A percentile compares a stretch with the other conserved stretches of the same genome.
These are phyloP conservation scores for Melastoma candidum DNA, from an alignment of 441 rosid genomes.

Conservation along the genomic window DNA sequence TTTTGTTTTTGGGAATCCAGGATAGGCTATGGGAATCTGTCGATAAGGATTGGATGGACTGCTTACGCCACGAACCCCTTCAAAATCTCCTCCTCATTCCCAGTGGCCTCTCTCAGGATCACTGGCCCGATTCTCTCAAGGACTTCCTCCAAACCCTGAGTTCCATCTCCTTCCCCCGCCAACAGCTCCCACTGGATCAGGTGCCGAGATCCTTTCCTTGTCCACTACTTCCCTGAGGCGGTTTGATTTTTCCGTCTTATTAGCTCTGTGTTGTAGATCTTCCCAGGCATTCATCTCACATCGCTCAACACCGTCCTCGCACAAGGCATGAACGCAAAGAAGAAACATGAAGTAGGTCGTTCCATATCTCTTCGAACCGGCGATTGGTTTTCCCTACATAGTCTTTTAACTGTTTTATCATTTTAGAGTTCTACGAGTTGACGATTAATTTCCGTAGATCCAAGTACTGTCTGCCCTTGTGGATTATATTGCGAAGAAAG, in stretches of 20 bases:
- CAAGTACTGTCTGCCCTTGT: conserved; percentile 76
- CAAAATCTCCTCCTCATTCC: conserved; percentile 63
- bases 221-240: too few relatives aligned
- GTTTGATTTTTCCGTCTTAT: too few relatives aligned
- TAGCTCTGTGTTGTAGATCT: conserved; percentile 28
- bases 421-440: background rate
- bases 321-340: conserved; percentile 87
- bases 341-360: conserved; percentile 66
- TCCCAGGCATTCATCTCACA: conserved; percentile 31
- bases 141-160: conserved; percentile 41
- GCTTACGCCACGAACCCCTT: conserved; percentile 50
- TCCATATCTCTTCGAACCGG: conserved; percentile 2
- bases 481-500: conserved; percentile 40
- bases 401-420: background rate
- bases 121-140: conserved; percentile 77
- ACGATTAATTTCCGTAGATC: conserved; percentile 37
- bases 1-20: conserved; percentile 8
- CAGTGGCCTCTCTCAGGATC: conserved; percentile 61
- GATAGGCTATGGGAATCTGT: conserved; percentile 71
- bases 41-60: conserved; percentile 67
- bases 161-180: conserved; percentile 56
- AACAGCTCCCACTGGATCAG: conserved; percentile 43
- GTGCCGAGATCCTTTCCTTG: conserved; percentile 16
- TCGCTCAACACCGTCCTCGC: conserved; percentile 55
- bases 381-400: background rate